Base-by-base conservation (phyloP, 1,284 basidiomycete genomes). In the Apiotrichum gamsii region DNA sequence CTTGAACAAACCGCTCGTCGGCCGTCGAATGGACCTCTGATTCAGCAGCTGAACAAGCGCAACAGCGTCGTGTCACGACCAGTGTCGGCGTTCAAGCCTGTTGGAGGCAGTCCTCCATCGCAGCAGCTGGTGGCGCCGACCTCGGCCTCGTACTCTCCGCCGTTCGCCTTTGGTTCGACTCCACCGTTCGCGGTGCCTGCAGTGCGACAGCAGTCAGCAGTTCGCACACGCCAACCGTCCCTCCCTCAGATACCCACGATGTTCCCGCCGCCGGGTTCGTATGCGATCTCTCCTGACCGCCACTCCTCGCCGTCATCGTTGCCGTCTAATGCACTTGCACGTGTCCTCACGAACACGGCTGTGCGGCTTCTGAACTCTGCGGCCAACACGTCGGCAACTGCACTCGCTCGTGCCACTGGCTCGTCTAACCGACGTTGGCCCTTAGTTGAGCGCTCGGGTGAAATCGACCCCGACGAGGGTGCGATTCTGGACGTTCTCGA, bases 311-410 rank as follows among this genome's bases (percentile, higher is more conserved):
- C 70, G 1, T 58, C 62, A 3, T 59, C 64, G n/a, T 40, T 65
- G 16, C 51, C 51, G 32, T 61, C 64, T 9, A 87, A 86, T 49
- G 84, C 87, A 0, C 78, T 91, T 4, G 86, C 89, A 41, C 82
- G 90, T 10, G 93, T 90, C 0, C 76, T 96, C 41, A 90, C 81
- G 57, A 78, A 89, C 33, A 91, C 91, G 0, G 86, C 87, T n/a
- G 85, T 90, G 68, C 90, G 88, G 61, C 76, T 95, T 4, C 91
- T 94, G 59, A 89, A 90, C 2, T 77, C 80, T 6, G 73, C 76
- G 50, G 64, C 78, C 15, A 68, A 60, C 54, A 58, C 59, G 0
- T 67, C 67, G 0, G 66, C 65, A 1, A 67, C 62, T 5, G 61
- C 62, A 18, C 49, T 70, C 16, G 69, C 64, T 10, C 61, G 68